phyloP scores from a whole-genome alignment of 1,139 yeast genomes.

The Yamadazyma atmosphaerica region DNA sequence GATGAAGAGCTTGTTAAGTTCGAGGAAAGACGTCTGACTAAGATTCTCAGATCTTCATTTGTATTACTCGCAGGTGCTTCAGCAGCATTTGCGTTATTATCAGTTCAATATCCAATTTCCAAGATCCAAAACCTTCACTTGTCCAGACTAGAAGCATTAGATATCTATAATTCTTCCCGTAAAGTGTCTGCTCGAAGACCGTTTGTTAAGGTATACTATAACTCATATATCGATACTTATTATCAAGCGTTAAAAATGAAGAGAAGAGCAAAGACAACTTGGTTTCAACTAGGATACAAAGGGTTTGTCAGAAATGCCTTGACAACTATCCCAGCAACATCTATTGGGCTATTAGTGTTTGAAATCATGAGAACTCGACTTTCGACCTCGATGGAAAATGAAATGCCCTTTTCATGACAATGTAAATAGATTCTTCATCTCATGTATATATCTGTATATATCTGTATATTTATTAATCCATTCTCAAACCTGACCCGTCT shows the following conservation, averaged over 20 bases:
- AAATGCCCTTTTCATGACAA: too few species aligned
- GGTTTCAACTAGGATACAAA: slow-evolving; percentile 70
- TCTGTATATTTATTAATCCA: neutral
- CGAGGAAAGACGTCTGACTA: slow-evolving; percentile 45
- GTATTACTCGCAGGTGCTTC: slow-evolving; percentile 85
- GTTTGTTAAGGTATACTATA: slow-evolving; percentile 55
- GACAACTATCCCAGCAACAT: slow-evolving; percentile 82
- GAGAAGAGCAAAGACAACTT: slow-evolving; percentile 51
- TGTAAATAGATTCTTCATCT: slow-evolving; percentile 1
- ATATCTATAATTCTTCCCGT: slow-evolving; percentile 55
- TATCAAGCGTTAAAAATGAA: slow-evolving; percentile 58
- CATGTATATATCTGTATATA: slow-evolving; percentile 2
- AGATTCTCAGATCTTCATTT: slow-evolving; percentile 64
- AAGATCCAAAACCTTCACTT: slow-evolving; percentile 80
- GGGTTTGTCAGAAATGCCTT: slow-evolving; percentile 76
- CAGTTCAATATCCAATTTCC: slow-evolving; percentile 80
- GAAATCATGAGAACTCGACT: slow-evolving; percentile 71
- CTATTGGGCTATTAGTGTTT: slow-evolving; percentile 79
- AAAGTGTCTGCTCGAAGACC: slow-evolving; percentile 25
- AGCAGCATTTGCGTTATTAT: slow-evolving; percentile 75
- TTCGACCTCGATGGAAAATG: slow-evolving; percentile 16
- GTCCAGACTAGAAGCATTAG: slow-evolving; percentile 76
- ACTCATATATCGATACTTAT: slow-evolving; percentile 73
- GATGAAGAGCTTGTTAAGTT: slow-evolving; percentile 29
- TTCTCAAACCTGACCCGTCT: slow-evolving; percentile 21